Evolutionary conservation across 2,329 filamentous ascomycete species (phyloP).

Genomic region (Penicillium oxalicum): DNA sequence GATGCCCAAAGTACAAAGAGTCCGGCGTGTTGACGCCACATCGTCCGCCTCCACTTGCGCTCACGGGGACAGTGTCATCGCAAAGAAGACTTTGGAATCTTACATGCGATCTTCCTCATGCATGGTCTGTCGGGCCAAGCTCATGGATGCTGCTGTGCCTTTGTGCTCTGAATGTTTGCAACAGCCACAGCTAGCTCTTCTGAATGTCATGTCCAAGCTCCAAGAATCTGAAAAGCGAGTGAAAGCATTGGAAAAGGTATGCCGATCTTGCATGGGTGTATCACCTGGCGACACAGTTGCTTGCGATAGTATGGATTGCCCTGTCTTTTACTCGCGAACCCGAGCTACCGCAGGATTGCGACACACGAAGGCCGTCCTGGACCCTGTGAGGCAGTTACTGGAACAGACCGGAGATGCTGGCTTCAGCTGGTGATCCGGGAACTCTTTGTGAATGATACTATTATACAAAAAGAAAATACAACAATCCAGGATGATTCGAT

Average conservation of each 20-base stretch:
- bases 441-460: too few species aligned
- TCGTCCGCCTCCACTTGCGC: conserved; percentile 18
- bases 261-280: conserved; percentile 71
- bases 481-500: too few species aligned
- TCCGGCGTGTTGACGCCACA: conserved; percentile 54
- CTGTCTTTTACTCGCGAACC: conserved; percentile 67
- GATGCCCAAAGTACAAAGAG: conserved; percentile 84
- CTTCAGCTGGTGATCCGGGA: conserved; percentile 33
- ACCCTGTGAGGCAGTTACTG: conserved; percentile 34
- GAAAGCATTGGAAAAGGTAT: conserved; percentile 62
- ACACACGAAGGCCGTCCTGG: conserved; percentile 32
- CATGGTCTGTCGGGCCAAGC: conserved; percentile 63
- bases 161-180: conserved; percentile 37
- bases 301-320: conserved; percentile 88
- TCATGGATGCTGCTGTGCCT: conserved; percentile 41
- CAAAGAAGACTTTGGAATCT: conserved; percentile 77
- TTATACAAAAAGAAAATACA: too few species aligned
- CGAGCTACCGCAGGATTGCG: conserved; percentile 33
- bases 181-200: conserved; percentile 52
- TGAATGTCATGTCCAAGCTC: conserved; percentile 58
- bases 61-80: conserved; percentile 23
- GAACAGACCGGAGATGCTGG: conserved; percentile 29
- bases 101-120: conserved; percentile 82
- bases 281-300: conserved; percentile 68
- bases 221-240: conserved; percentile 58